Percentiles rank a stretch among this genome's conserved stretches.
Evolutionary conservation across 306 rosid genomes (phyloP).

Genomic region (Dryas drummondii): DNA sequence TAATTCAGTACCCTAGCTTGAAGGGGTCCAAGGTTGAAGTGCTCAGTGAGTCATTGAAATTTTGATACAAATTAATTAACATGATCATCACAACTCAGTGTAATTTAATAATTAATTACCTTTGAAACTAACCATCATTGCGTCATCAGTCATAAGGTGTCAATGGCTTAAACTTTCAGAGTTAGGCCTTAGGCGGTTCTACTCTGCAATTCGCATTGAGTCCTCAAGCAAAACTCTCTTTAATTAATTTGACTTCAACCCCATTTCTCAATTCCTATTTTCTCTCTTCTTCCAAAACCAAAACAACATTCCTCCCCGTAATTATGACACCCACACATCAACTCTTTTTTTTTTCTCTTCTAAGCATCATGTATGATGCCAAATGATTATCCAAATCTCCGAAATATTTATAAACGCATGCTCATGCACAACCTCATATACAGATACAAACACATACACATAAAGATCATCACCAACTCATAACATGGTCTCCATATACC

Average conservation of each 20-base stretch:
- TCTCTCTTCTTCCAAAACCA: neutral
- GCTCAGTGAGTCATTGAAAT: constrained; percentile 58
- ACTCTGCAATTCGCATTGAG: constrained; percentile 40
- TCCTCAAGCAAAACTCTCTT: constrained; percentile 29
- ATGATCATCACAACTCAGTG: constrained; percentile 34
- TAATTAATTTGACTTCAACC: constrained; percentile 38
- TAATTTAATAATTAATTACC: constrained; percentile 32
- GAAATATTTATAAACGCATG: constrained; percentile 7
- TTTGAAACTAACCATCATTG: constrained; percentile 57
- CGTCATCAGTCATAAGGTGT: constrained; percentile 50
- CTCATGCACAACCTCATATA: constrained; percentile 23
- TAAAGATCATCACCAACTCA: constrained; percentile 14
- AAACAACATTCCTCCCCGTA: constrained; percentile 15
- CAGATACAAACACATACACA: constrained; percentile 9
- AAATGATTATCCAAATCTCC: constrained; percentile 34
- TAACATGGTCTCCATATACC: constrained; percentile 24
- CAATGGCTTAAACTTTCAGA: constrained; percentile 28
- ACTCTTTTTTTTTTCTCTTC: constrained; percentile 7
- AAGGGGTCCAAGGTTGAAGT: constrained; percentile 47
- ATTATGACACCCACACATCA: constrained; percentile 21
- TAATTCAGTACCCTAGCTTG: constrained; percentile 12
- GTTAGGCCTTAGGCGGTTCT: constrained; percentile 30
- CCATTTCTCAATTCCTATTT: constrained; percentile 13
- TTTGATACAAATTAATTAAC: constrained; percentile 17
- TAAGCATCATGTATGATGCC: constrained; percentile 14